Conservation (phyloP, 83 land plant species). For the Isoetes engelmannii region DNA sequence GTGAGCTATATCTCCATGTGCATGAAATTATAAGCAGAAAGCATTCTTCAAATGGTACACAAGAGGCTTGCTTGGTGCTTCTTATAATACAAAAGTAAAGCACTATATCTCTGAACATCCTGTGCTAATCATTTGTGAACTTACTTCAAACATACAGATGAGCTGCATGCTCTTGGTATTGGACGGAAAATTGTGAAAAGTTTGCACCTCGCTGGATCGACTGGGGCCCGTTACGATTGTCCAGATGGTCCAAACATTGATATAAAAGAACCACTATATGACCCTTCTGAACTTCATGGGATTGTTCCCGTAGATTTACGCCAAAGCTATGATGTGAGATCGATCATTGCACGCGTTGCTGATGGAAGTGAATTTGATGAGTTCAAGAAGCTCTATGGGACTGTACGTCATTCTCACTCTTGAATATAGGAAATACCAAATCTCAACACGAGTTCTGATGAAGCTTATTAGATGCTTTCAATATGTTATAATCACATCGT, state of each 20-base stretch:
- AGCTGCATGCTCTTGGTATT: constrained; percentile 81
- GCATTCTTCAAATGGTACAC: too few relatives aligned
- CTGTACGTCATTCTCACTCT: constrained; percentile 60
- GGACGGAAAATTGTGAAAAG: constrained; percentile 82
- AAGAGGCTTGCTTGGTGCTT: too few relatives aligned
- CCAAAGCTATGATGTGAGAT: constrained; percentile 72
- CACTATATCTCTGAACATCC: too few relatives aligned
- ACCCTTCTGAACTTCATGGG: constrained; percentile 72
- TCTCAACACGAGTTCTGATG: too few relatives aligned
- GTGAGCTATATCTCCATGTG: too few relatives aligned
- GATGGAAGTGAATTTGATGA: constrained; percentile 99
- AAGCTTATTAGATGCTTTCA: too few relatives aligned
- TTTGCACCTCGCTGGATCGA: constrained; percentile 69
- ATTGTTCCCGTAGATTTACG: constrained; percentile 74
- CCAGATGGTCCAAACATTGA: constrained; percentile 11
- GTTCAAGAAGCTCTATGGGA: constrained; percentile 97
- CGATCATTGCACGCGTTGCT: constrained; percentile 85
- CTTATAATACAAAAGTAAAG: too few relatives aligned
- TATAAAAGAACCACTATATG: constrained; percentile 68
- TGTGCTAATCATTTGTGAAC: too few relatives aligned
- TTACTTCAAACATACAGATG: constrained; percentile 74
- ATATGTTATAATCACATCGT: too few relatives aligned
- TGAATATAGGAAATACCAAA: too few relatives aligned
- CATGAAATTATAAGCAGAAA: too few relatives aligned
- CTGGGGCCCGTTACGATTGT: constrained; percentile 9